phyloP scores from a whole-genome alignment of 176 grass and related monocot genomes.

The Hyparrhenia diplandra region DNA sequence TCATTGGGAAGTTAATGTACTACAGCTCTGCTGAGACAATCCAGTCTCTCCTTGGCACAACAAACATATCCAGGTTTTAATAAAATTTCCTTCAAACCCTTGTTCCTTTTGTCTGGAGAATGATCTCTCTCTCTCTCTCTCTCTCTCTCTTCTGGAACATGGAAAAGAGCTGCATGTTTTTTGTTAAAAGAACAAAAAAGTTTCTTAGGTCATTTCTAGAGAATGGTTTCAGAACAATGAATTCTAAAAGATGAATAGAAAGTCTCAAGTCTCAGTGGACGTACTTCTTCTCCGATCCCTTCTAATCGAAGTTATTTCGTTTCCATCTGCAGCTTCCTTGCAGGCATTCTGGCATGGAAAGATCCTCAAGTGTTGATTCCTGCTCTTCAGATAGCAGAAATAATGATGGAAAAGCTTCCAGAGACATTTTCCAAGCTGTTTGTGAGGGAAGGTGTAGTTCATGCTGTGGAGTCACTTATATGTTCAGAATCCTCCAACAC shows the following conservation, averaged over 20 bases:
- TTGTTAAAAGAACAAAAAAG: neutral
- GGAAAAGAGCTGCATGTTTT: neutral
- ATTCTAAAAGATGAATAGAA: neutral
- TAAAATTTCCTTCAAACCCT: neutral
- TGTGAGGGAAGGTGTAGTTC: slow-evolving; percentile 92
- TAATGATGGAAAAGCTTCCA: slow-evolving; percentile 91
- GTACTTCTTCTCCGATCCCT: neutral
- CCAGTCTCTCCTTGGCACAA: slow-evolving; percentile 58
- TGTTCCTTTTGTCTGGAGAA: neutral
- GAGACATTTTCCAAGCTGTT: slow-evolving; percentile 81
- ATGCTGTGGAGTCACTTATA: slow-evolving; percentile 80
- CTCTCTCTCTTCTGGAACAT: neutral
- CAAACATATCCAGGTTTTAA: slow-evolving; percentile 88
- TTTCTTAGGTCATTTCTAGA: neutral
- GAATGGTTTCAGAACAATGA: slow-evolving; percentile 7
- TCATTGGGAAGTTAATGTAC: slow-evolving; percentile 93
- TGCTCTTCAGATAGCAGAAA: slow-evolving; percentile 88
- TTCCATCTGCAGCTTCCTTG: slow-evolving; percentile 69
- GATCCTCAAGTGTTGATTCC: slow-evolving; percentile 88
- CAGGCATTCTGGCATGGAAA: slow-evolving; percentile 95
- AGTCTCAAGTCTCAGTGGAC: neutral
- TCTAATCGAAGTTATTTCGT: slow-evolving; percentile 6
- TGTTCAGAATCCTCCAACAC: slow-evolving; percentile 43
- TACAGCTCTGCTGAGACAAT: slow-evolving; percentile 93
- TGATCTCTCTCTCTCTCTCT: neutral